A percentile compares a stretch with the other conserved stretches of the same genome.
phyloP scores from a whole-genome alignment of 192 early-diverging fungal species.

The Dimargaris xerosporica region DNA sequence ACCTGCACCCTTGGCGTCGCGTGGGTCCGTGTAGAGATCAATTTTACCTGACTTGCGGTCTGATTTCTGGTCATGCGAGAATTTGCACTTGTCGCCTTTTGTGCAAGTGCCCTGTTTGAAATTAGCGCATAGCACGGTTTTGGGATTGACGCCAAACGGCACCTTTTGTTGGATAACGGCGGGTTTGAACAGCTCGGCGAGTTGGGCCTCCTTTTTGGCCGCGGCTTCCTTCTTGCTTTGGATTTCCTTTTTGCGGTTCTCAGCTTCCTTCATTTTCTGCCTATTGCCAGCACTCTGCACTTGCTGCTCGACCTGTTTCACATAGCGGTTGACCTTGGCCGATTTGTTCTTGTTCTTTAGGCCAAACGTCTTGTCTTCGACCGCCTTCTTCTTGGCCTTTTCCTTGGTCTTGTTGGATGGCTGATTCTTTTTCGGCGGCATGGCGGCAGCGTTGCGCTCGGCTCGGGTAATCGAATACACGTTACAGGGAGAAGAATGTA shows the following conservation, averaged over 20 bases:
- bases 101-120: constrained; percentile 86
- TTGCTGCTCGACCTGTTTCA: constrained; percentile 82
- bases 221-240: constrained; percentile 59
- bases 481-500: too few relatives aligned
- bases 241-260: constrained; percentile 42
- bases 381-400: constrained; percentile 60
- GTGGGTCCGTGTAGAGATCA: constrained; percentile 84
- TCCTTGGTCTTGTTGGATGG: constrained; percentile 36
- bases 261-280: constrained; percentile 29
- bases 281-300: constrained; percentile 39
- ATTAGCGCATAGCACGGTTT: constrained; percentile 80
- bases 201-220: constrained; percentile 77
- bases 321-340: constrained; percentile 76
- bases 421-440: constrained; percentile 65
- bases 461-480: too few relatives aligned
- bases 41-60: constrained; percentile 83
- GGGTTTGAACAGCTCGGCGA: constrained; percentile 82
- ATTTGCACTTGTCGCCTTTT: constrained; percentile 90
- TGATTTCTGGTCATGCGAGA: constrained; percentile 85
- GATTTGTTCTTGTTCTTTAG: constrained; percentile 99
- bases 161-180: constrained; percentile 79
- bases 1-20: constrained; percentile 43
- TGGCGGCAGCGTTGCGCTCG: too few relatives aligned
- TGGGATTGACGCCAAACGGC: constrained; percentile 95
- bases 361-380: constrained; percentile 97